Percentiles rank a stretch among this genome's conserved stretches.
These are phyloP conservation scores for Cytospora schulzeri DNA, from an alignment of 2,329 filamentous ascomycete genomes.

Conservation along the genomic window DNA sequence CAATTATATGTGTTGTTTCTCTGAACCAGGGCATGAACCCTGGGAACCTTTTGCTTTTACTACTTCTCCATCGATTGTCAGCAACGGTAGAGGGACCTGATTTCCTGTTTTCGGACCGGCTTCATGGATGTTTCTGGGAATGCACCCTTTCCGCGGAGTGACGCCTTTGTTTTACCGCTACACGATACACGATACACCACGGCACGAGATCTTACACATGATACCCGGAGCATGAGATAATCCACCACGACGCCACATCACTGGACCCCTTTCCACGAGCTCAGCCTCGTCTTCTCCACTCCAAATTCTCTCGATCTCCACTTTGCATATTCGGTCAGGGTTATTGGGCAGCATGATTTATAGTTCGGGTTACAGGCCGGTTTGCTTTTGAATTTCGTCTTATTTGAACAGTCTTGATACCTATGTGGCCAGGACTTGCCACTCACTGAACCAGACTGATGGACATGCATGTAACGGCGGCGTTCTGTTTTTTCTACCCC, in stretches of 20 bases:
- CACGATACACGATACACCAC: conserved; percentile 18
- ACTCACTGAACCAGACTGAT: conserved; percentile 12
- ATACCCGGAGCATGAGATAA: conserved; percentile 33
- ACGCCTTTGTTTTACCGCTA: conserved; percentile 8
- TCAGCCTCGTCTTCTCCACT: conserved; percentile 29
- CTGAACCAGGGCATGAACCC: neutral
- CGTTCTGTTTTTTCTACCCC: conserved; percentile 8
- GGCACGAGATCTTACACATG: conserved; percentile 29
- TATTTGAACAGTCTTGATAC: conserved; percentile 6
- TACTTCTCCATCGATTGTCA: conserved; percentile 1
- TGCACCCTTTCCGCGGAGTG: neutral
- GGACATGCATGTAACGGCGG: conserved; percentile 22
- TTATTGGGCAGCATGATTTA: conserved; percentile 5
- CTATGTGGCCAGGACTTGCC: conserved; percentile 3
- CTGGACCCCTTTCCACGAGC: neutral
- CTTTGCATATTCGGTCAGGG: conserved; percentile 22
- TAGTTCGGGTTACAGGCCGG: neutral
- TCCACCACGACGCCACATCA: conserved; percentile 11
- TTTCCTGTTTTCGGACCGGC: neutral
- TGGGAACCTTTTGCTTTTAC: conserved; percentile 1
- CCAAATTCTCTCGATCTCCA: conserved; percentile 23
- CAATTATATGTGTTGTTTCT: neutral
- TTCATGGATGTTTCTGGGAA: neutral
- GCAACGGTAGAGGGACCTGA: conserved; percentile 5
- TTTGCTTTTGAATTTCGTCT: conserved; percentile 7